Evolutionary conservation across 2,329 filamentous ascomycete genomes (phyloP).

Genomic region (Epichloe glyceriae): DNA sequence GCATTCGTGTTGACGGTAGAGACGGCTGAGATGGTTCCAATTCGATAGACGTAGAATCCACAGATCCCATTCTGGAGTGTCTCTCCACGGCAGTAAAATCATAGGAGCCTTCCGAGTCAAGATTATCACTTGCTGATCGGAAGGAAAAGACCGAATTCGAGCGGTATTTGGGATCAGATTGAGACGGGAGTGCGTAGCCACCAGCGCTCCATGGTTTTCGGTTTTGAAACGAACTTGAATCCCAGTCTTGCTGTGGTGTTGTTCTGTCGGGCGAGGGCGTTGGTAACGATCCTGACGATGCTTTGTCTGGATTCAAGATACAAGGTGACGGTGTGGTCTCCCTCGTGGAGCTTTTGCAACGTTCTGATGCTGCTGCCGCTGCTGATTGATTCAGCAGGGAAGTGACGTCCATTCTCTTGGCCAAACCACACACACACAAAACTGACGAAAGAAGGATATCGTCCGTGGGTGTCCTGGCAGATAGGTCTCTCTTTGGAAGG

Average conservation of each 20-base stretch:
- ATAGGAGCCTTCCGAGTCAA: slow-evolving; percentile 12
- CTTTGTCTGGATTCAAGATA: neutral
- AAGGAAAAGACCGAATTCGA: slow-evolving; percentile 11
- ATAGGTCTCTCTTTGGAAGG: neutral
- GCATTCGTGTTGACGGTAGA: neutral
- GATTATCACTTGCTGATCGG: slow-evolving; percentile 13
- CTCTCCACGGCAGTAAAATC: slow-evolving; percentile 9
- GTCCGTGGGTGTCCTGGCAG: neutral
- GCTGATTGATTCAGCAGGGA: slow-evolving; percentile 26
- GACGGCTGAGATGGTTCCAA: slow-evolving; percentile 2
- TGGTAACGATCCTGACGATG: slow-evolving; percentile 12
- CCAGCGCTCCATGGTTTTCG: slow-evolving; percentile 39
- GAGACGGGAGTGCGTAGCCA: slow-evolving; percentile 33
- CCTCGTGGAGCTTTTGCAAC: slow-evolving; percentile 3
- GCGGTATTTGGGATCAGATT: slow-evolving; percentile 24
- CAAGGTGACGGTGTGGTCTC: slow-evolving; percentile 7
- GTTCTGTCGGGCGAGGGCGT: slow-evolving; percentile 22
- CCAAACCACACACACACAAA: neutral
- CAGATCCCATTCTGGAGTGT: slow-evolving; percentile 19
- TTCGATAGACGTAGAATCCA: slow-evolving; percentile 14
- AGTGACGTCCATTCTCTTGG: slow-evolving; percentile 26
- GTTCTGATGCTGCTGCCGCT: slow-evolving; percentile 8
- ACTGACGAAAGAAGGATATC: neutral
- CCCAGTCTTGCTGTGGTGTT: slow-evolving; percentile 12
- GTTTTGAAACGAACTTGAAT: slow-evolving; percentile 11